Base-by-base conservation (phyloP, 148 eudicot genomes). In the Chenopodium quinoa region DNA sequence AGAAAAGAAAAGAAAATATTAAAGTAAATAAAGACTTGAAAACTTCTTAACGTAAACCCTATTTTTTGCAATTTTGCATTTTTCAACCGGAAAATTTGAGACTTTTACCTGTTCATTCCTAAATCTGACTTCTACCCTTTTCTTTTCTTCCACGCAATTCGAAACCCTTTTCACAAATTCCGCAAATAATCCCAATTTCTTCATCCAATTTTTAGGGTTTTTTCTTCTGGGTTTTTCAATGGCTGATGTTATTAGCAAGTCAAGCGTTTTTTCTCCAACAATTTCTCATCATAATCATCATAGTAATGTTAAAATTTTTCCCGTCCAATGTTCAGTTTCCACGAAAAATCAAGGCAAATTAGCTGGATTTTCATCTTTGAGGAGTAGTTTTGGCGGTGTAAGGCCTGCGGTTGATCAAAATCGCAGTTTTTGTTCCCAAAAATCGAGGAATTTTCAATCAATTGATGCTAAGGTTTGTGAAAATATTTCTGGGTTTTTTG, bases 381-480 rank as follows among this genome's bases (percentile, higher is more conserved):
- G 20, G 77, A 84, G 85, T 76, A 85, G 50, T 65, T 85, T 89
- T 84, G 73, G 72, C 71, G 89, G 91, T 70, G 71, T 83, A 20
- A 84, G 85, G 81, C 48, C 82, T 34, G 48, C 72, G 29, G 82
- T 83, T 78, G 74, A 75, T 76, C 71, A 74, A 68, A 82, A 73
- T 75, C 71, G 67, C 62, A 73, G 73, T 47, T 7, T 62, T 58
- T 64, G 73, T 69, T 79, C 82, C 27, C 71, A 37, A 68, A 75
- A 54, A 62, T 78, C 20, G 69, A 76, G 80, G 79, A 83, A 85
- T 62, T 60, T 69, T 64, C 76, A 71, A 68, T 60, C 84, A 34
- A 70, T 70, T 86, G 44, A 58, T 76, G 85, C 87, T 19, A 85
- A 88, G 92, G 92, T 90, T 34, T 82, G 87, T 75, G n/a, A 16